These are phyloP conservation scores for Solanum tarijense DNA, from an alignment of 257 asterid species.

Conservation along the genomic window DNA sequence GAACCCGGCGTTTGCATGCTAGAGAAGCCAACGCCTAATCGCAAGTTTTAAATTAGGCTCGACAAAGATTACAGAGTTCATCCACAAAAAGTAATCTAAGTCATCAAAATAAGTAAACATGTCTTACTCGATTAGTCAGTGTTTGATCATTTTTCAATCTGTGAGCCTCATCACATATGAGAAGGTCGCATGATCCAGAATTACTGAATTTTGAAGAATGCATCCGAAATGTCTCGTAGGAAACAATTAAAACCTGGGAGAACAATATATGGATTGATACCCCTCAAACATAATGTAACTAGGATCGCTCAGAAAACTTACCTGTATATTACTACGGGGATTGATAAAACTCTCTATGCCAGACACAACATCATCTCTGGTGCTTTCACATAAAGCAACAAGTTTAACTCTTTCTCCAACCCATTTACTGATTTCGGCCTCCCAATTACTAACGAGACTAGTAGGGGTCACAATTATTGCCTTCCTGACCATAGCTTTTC, in stretches of 20 bases:
- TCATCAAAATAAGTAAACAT: not conserved
- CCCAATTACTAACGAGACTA: conserved; percentile 97
- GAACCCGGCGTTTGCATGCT: conserved; percentile 79
- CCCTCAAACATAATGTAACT: not conserved
- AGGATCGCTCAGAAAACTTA: conserved; percentile 9
- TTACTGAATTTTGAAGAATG: conserved; percentile 70
- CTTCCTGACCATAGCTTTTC: conserved; percentile 80
- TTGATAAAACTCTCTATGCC: conserved; percentile 64
- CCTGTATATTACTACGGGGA: conserved; percentile 52
- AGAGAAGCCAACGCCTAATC: conserved; percentile 87
- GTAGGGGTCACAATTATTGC: conserved; percentile 94
- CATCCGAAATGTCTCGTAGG: conserved; percentile 96
- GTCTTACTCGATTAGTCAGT: conserved; percentile 85
- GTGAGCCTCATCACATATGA: conserved; percentile 97
- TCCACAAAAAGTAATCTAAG: not conserved
- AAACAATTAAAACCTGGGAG: conserved; percentile 74
- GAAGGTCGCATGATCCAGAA: conserved; percentile 87
- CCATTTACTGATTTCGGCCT: conserved; percentile 94
- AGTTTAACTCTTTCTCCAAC: conserved; percentile 89
- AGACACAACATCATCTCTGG: conserved; percentile 75
- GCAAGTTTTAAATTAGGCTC: conserved; percentile 10
- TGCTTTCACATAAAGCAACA: conserved; percentile 91
- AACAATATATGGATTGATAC: conserved; percentile 1
- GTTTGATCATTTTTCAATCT: conserved; percentile 96
- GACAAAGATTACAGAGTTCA: not conserved